Evolutionary conservation across 2,329 filamentous ascomycete genomes (phyloP).

Genomic region (Xylariales sp.): DNA sequence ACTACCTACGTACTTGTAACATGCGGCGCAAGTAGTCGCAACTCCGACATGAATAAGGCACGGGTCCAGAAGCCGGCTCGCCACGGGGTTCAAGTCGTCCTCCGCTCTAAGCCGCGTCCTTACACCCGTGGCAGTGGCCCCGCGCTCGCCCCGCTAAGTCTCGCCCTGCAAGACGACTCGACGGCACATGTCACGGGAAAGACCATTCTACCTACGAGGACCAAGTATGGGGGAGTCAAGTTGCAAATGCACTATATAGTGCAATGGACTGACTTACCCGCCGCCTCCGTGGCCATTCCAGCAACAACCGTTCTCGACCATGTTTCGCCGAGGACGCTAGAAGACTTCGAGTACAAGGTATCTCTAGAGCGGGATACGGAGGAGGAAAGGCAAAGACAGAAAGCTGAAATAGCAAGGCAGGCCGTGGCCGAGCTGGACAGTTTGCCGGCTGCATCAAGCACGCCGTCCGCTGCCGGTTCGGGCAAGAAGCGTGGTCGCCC

Average conservation of each 20-base stretch:
- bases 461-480: conserved; percentile 1
- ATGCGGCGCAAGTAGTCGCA: too few species aligned
- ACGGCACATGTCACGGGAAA: conserved; percentile 55
- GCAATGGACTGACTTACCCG: conserved; percentile 48
- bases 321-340: conserved; percentile 50
- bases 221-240: conserved; percentile 23
- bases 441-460: too few species aligned
- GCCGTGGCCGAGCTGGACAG: too few species aligned
- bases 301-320: conserved; percentile 50
- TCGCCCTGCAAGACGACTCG: conserved; percentile 44
- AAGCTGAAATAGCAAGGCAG: conserved; percentile 1
- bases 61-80: background rate
- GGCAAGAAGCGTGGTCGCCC: conserved; percentile 21
- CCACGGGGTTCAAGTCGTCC: conserved; percentile 24
- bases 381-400: conserved; percentile 19
- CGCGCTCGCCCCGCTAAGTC: conserved; percentile 39
- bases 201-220: conserved; percentile 37
- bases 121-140: conserved; percentile 47
- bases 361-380: conserved; percentile 39
- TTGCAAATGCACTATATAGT: conserved; percentile 49
- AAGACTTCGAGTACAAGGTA: conserved; percentile 50
- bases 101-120: conserved; percentile 22
- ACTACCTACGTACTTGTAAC: too few species aligned
- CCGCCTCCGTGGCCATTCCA: conserved; percentile 41
- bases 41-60: background rate